phyloP scores from a whole-genome alignment of 164 flowering plant species.

The Piper betle region DNA sequence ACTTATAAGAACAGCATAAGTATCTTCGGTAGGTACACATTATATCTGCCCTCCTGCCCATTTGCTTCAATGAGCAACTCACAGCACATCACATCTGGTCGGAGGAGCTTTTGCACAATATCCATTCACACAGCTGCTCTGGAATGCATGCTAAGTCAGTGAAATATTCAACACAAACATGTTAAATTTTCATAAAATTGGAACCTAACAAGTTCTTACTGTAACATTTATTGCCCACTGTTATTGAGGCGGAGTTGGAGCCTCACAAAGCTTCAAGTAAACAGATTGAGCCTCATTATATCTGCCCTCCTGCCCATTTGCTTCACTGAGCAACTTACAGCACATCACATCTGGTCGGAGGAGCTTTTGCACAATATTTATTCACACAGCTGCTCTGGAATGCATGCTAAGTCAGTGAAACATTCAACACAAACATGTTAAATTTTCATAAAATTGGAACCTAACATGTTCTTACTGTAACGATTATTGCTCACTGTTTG shows the following conservation, averaged over 20 bases:
- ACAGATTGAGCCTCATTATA: no score
- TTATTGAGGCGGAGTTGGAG: no score
- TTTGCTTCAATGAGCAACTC: constrained; percentile 81
- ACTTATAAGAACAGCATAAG: constrained; percentile 70
- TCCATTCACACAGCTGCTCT: constrained; percentile 68
- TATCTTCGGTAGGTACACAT: constrained; percentile 77
- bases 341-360: constrained; percentile 65
- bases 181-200: not conserved
- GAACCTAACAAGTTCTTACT: constrained; percentile 22
- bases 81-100: constrained; percentile 69
- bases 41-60: constrained; percentile 41
- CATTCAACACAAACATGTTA: not conserved
- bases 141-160: not conserved
- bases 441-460: not conserved
- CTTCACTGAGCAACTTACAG: constrained; percentile 81
- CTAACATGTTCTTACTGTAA: constrained; percentile 26
- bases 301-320: constrained; percentile 52
- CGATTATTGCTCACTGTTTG: constrained; percentile 53
- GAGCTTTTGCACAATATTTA: constrained; percentile 68
- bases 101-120: constrained; percentile 57
- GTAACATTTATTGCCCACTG: constrained; percentile 47
- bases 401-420: not conserved
- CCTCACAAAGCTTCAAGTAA: no score
- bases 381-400: constrained; percentile 42
- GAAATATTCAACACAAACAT: not conserved